Conservation (phyloP, 2,329 filamentous ascomycete species). For the Apiospora hydei region DNA sequence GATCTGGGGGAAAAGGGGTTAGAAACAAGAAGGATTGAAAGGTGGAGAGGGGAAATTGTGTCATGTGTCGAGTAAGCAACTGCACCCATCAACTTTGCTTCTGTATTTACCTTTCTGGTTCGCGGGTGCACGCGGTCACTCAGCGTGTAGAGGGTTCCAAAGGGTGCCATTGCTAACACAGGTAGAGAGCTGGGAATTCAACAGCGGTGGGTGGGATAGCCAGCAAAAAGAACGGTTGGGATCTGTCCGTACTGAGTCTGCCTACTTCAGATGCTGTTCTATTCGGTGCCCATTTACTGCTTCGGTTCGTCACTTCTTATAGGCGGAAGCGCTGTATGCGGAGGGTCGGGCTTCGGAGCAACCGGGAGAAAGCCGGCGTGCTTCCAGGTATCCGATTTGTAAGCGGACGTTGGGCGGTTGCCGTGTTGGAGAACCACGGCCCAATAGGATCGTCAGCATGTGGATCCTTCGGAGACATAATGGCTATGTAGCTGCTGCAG, state of each 20-base stretch:
- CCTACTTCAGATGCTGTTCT: background rate
- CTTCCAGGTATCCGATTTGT: background rate
- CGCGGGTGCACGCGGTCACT: background rate
- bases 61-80: background rate
- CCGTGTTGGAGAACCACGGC: background rate
- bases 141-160: background rate
- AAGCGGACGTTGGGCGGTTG: background rate
- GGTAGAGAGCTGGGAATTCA: background rate
- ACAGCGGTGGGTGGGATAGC: background rate
- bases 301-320: background rate
- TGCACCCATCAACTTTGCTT: background rate
- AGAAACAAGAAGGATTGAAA: background rate
- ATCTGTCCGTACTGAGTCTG: background rate
- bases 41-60: background rate
- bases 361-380: background rate
- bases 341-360: background rate
- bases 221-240: too few species aligned
- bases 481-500: background rate
- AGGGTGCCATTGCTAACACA: background rate
- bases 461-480: slow-evolving; percentile 5
- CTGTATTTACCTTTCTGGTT: background rate
- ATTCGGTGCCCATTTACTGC: background rate
- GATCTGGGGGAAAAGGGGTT: background rate
- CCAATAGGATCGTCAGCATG: background rate
- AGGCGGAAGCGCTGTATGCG: background rate